Evolutionary conservation across 169 alveolate species (phyloP).

Genomic region (Amoebophrya sp.): DNA sequence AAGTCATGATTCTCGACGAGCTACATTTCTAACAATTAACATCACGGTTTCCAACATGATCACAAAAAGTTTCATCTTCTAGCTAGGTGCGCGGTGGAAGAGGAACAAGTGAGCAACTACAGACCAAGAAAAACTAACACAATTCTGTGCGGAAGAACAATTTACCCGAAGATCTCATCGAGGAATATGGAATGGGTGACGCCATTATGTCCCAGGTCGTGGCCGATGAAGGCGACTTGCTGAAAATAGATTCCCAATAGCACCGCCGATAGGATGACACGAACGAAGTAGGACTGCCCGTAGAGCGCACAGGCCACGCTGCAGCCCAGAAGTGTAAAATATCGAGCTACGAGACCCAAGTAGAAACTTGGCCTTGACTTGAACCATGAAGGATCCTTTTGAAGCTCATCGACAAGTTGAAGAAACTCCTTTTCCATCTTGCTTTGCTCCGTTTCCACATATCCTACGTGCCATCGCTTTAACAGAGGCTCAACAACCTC

Average conservation of each 20-base stretch:
- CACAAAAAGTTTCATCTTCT: too few relatives aligned
- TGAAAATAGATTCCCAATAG: slow-evolving; percentile 32
- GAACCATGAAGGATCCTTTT: not conserved
- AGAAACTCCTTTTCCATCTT: not conserved
- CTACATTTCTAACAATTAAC: too few relatives aligned
- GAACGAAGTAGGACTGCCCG: not conserved
- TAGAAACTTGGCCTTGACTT: not conserved
- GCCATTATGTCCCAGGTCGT: slow-evolving; percentile 39
- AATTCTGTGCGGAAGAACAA: too few relatives aligned
- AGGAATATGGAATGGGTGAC: slow-evolving; percentile 13
- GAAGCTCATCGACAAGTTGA: not conserved
- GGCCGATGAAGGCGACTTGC: slow-evolving; percentile 41
- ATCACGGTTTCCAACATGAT: too few relatives aligned
- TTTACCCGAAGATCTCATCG: slow-evolving; percentile 28
- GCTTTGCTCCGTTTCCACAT: not conserved
- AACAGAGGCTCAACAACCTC: not conserved
- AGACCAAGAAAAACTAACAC: too few relatives aligned
- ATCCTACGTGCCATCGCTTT: not conserved
- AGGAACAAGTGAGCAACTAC: too few relatives aligned
- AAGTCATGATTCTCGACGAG: too few relatives aligned
- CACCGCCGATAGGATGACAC: not conserved
- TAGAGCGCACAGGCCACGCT: slow-evolving; percentile 22
- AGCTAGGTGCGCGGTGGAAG: too few relatives aligned
- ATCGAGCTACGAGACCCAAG: not conserved
- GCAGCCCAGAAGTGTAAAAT: not conserved